These are phyloP conservation scores for Suillus weaverae DNA, from an alignment of 768 basidiomycete species.

Conservation along the genomic window DNA sequence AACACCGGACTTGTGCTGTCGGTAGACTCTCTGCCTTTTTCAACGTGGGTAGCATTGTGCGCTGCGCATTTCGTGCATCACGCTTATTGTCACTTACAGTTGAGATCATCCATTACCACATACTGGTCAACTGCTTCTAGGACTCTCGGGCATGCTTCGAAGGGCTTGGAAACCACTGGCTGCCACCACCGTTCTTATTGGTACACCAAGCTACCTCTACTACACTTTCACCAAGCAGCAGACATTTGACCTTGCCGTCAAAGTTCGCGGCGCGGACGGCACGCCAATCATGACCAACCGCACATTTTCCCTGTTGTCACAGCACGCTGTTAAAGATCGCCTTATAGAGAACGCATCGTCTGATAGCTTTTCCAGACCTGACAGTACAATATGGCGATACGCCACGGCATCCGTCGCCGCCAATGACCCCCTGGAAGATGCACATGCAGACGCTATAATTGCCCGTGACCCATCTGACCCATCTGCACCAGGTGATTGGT, in stretches of 20 bases:
- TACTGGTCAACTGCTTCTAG: neutral
- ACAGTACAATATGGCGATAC: conserved; percentile 69
- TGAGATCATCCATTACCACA: neutral
- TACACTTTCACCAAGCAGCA: conserved; percentile 47
- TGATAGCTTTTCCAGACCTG: conserved; percentile 47
- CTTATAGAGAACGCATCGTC: conserved; percentile 54
- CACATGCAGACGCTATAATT: conserved; percentile 70
- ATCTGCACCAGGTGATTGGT: conserved; percentile 63
- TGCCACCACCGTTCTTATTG: conserved; percentile 52
- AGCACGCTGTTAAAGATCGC: conserved; percentile 53
- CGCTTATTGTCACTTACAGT: neutral
- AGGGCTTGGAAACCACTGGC: conserved; percentile 69
- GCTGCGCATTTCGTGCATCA: neutral
- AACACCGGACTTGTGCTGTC: neutral
- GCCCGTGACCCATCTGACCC: conserved; percentile 60
- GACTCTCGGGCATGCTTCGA: conserved; percentile 48
- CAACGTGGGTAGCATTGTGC: neutral
- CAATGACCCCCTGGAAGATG: conserved; percentile 93
- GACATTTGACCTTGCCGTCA: conserved; percentile 61
- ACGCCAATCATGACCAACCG: conserved; percentile 54
- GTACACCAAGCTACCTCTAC: conserved; percentile 59
- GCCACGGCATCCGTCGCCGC: conserved; percentile 78
- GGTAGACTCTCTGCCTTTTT: neutral
- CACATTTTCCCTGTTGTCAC: conserved; percentile 55
- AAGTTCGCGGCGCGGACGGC: conserved; percentile 56